Base-by-base conservation (phyloP, 2,329 filamentous ascomycete species). In the Fusarium anguioides region DNA sequence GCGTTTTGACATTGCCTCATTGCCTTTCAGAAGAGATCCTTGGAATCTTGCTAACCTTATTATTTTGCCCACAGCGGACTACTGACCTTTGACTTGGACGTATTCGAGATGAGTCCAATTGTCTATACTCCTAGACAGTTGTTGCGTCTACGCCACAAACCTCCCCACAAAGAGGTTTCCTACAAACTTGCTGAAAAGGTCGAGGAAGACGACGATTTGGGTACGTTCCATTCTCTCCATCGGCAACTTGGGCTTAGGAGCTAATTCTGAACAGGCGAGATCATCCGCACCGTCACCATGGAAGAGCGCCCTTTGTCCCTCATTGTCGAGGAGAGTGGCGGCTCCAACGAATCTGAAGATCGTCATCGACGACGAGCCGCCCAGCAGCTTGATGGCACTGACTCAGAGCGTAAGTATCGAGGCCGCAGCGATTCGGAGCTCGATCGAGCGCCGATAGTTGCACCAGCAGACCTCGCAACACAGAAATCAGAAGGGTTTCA, bases 401-500 rank as follows among this genome's bases (percentile, higher is more conserved):
- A 80, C 52, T 76, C 75, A 3, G 80, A 82, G 47, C 80, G 77
- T 77, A 80, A 79, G 51, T 86, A 84, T 60, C 77, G 79, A 35
- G 81, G 83, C 47, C 78, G 84, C 52, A 80, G 76, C 46, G 80
- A 80, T 18, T 80, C 79, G 2, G 81, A 85, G 63, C 69, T 79
- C 18, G 75, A 76, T 40, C 77, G 73, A 39, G 83, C 84, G 44
- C 85, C 86, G 8, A 77, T 87, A 33, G 78, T 83, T 48, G 86
- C 86, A 21, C 87, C 87, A 12, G 75, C 81, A 20, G 85, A 82
- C 10, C 75, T 85, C 31, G 77, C 75, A 35, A 83, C 85, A 24
- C 87, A 90, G 74, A 84, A 85, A 68, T 83, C 83, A 31, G 87
- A 90, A 74, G 88, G 88, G n/a, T 91, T 91, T 68, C 85, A 89